phyloP scores from a whole-genome alignment of 208 protist genomes.

The Wallacemonas sp. region DNA sequence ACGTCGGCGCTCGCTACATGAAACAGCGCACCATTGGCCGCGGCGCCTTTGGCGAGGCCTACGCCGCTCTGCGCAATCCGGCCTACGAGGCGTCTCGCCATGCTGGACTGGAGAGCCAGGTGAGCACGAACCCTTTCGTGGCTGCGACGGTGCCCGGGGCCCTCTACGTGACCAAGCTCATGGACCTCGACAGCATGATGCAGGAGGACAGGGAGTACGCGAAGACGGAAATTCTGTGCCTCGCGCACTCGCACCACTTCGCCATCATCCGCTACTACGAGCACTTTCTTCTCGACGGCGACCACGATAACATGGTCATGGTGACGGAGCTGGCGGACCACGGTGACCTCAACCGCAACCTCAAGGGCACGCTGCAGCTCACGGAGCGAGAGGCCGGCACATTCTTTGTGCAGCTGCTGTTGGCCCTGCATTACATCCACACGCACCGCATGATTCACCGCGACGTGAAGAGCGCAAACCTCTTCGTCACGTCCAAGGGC shows the following conservation, averaged over 20 bases:
- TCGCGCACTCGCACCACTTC: conserved; percentile 83
- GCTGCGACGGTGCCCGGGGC: conserved; percentile 34
- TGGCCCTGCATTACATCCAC: conserved; percentile 90
- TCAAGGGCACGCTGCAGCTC: conserved; percentile 50
- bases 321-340: conserved; percentile 90
- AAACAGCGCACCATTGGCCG: conserved; percentile 81
- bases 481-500: conserved; percentile 83
- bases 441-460: conserved; percentile 91
- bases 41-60: conserved; percentile 91
- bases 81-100: conserved; percentile 34
- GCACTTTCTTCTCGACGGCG: conserved; percentile 77
- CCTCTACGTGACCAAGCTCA: conserved; percentile 84
- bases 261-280: conserved; percentile 84
- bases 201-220: conserved; percentile 67
- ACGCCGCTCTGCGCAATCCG: conserved; percentile 73
- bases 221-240: conserved; percentile 87
- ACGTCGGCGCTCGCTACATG: conserved; percentile 50
- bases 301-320: conserved; percentile 79
- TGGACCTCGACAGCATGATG: conserved; percentile 76
- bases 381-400: conserved; percentile 75
- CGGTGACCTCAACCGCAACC: conserved; percentile 81
- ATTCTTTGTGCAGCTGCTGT: conserved; percentile 79
- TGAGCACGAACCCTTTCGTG: conserved; percentile 28
- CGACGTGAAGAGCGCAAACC: conserved; percentile 90
- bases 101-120: conserved; percentile 33